These are phyloP conservation scores for Dactylonectria macrodidyma DNA, from an alignment of 2,329 filamentous ascomycete species.

Conservation along the genomic window DNA sequence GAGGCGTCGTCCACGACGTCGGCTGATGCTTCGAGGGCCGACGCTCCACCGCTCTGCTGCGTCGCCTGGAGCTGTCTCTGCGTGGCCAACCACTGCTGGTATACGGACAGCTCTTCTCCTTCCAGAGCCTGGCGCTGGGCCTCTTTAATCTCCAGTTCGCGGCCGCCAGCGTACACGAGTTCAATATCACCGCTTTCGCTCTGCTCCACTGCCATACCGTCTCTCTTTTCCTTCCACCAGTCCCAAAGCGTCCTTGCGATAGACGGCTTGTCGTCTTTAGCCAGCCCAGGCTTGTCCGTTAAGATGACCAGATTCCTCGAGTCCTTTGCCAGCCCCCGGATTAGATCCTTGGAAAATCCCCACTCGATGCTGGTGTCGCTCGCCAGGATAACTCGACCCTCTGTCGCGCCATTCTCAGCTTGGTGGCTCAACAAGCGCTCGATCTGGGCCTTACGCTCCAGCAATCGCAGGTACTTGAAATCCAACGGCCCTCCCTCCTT, in stretches of 20 bases:
- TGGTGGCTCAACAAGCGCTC: slow-evolving; percentile 74
- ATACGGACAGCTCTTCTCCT: slow-evolving; percentile 82
- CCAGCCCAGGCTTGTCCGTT: slow-evolving; percentile 78
- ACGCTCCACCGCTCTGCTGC: slow-evolving; percentile 77
- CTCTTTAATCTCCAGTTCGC: slow-evolving; percentile 73
- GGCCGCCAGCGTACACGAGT: slow-evolving; percentile 76
- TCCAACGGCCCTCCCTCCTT: slow-evolving; percentile 84
- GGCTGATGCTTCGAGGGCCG: slow-evolving; percentile 77
- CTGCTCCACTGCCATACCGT: slow-evolving; percentile 74
- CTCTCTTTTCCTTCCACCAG: slow-evolving; percentile 79
- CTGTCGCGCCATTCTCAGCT: slow-evolving; percentile 57
- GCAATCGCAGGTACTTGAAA: slow-evolving; percentile 85
- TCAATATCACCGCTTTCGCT: slow-evolving; percentile 71
- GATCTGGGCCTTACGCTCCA: slow-evolving; percentile 87
- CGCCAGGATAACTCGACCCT: slow-evolving; percentile 85
- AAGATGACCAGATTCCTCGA: slow-evolving; percentile 88
- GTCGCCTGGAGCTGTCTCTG: slow-evolving; percentile 90
- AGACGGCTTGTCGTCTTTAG: slow-evolving; percentile 61
- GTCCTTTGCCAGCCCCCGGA: slow-evolving; percentile 82
- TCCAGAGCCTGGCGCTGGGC: slow-evolving; percentile 77
- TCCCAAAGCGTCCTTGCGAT: slow-evolving; percentile 85
- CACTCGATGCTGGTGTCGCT: slow-evolving; percentile 93
- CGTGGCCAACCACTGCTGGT: slow-evolving; percentile 93
- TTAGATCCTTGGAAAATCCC: slow-evolving; percentile 90
- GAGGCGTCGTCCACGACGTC: slow-evolving; percentile 88